Evolutionary conservation across 345 rosid species (phyloP), one percentile per base, ranked within the genome.

Genomic region (Mallotus nudiflorus): DNA sequence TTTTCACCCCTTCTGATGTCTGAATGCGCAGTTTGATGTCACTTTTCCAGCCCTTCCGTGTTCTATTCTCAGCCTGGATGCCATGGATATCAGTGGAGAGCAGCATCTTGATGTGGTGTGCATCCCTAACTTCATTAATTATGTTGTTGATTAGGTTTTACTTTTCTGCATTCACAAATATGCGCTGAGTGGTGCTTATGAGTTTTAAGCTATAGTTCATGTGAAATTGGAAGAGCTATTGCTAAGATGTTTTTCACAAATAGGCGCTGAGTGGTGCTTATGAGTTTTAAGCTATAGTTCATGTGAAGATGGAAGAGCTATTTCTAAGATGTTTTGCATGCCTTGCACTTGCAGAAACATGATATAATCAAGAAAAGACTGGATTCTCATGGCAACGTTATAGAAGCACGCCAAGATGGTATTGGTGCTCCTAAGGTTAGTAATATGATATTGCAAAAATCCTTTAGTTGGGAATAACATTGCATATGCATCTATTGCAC

Each of bases 11-110:
- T 42, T 42, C 45, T 50, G 72, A 50, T 74, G 10, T 37, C 46
- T 67, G 59, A 75, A 81, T 66, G 18, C 82, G 84, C 93, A 92
- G 97, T 89, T 95, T 61, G 99, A 95, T 66, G 81, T 95, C 63
- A 87, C 92, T 9, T 95, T 95, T 77, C 97, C 97, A 69, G 96
- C 92, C 62, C 81, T 95, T 66, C 86, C 99, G 9, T 95, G 99
- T 79, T 88, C 99, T 45, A 85, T 95, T 76, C 88, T 92, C 56
- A 95, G 97, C 73, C 81, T 95, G 63, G 99, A 95, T 77, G 97
- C 97, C 29, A 95, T 95, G 92, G 99, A 95, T 80, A 88, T 89
- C 80, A 92, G 99, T 68, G 97, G 97, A 67, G 97, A 89, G 83
- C 91, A 92, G 53, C 99, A 92, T 82, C 95, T 95, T 77, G 99